phyloP scores from a whole-genome alignment of 192 early-diverging fungal genomes.

The Umbelopsis isabellina region DNA sequence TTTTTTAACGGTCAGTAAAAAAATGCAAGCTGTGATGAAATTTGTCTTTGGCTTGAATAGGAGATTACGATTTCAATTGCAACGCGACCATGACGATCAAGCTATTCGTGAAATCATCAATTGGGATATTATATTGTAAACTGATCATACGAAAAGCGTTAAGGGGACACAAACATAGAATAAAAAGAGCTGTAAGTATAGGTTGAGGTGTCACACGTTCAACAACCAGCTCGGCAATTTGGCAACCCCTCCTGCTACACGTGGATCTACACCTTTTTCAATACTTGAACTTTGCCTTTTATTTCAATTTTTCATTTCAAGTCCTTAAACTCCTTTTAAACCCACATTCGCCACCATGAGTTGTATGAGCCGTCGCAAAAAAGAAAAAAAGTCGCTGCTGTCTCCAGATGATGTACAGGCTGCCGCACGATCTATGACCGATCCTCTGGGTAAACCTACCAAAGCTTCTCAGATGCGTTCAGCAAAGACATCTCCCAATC shows the following conservation, averaged over 20 bases:
- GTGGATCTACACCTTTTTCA: slow-evolving; percentile 15
- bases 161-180: neutral
- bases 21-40: too few species aligned
- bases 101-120: neutral
- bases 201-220: too few species aligned
- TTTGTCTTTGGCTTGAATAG: too few species aligned
- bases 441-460: slow-evolving; percentile 11
- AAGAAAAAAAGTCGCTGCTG: slow-evolving; percentile 2
- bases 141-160: neutral
- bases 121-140: slow-evolving; percentile 1
- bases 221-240: too few species aligned
- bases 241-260: neutral
- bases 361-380: slow-evolving; percentile 18
- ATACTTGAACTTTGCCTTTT: neutral
- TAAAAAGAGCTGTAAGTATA: neutral
- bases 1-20: too few species aligned
- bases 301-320: too few species aligned
- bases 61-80: neutral
- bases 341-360: slow-evolving; percentile 16
- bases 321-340: neutral
- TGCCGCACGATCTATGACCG: slow-evolving; percentile 9
- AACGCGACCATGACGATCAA: neutral
- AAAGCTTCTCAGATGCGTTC: neutral
- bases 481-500: slow-evolving; percentile 10
- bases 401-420: slow-evolving; percentile 18